phyloP scores from a whole-genome alignment of 176 grass and related monocot species.

The Phragmites australis region DNA sequence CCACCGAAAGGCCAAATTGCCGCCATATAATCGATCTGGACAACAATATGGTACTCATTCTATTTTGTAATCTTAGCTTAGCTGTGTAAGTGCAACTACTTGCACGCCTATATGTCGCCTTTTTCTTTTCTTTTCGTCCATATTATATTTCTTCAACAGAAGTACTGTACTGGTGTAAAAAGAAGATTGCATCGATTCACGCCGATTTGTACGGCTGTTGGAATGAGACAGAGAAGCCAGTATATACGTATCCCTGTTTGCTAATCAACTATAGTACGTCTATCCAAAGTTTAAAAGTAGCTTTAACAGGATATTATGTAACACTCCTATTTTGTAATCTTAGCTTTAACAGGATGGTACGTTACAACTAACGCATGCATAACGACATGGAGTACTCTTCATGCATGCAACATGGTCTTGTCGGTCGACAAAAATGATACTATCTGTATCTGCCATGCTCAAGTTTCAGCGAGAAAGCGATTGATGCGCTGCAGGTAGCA shows the following conservation, averaged over 20 bases:
- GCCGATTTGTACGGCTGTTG: neutral
- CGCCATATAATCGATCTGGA: neutral
- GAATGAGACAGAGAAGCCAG: neutral
- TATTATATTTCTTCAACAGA: neutral
- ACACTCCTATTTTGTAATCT: no score
- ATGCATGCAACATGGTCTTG: neutral
- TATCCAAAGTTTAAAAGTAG: neutral
- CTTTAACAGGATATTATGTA: neutral
- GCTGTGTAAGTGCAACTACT: neutral
- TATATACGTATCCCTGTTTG: no score
- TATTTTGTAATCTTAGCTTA: neutral
- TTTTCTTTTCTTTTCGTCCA: neutral
- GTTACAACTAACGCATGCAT: no score
- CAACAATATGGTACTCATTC: neutral
- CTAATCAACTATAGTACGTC: no score
- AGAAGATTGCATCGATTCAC: no score
- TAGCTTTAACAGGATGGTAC: no score
- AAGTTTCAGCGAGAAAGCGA: constrained; percentile 1
- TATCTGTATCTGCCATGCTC: neutral
- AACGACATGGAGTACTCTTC: no score
- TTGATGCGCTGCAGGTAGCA: neutral
- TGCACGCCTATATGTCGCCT: neutral
- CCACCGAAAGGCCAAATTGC: neutral
- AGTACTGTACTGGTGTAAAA: neutral
- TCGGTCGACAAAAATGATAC: neutral